phyloP scores from a whole-genome alignment of 768 basidiomycete species.

The Amanita muscaria region DNA sequence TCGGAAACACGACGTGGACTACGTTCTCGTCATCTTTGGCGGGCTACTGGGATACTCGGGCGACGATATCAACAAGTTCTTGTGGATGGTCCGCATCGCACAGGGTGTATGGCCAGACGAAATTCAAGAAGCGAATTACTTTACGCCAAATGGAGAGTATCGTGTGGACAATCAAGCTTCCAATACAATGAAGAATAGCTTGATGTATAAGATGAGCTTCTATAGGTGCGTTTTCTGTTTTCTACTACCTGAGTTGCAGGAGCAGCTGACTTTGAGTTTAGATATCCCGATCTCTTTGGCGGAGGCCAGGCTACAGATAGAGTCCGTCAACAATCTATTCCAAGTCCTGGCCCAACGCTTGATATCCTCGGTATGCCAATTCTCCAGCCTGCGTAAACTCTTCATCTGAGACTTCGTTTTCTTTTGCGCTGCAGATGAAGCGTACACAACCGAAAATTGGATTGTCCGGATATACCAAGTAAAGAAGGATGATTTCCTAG shows the following conservation, averaged over 20 bases:
- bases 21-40: constrained; percentile 95
- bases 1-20: constrained; percentile 94
- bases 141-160: constrained; percentile 90
- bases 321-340: constrained; percentile 82
- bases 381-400: neutral
- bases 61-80: constrained; percentile 99
- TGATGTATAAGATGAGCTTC: constrained; percentile 99
- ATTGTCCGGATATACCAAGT: constrained; percentile 96
- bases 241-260: neutral
- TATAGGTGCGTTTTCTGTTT: constrained; percentile 50
- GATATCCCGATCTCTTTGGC: constrained; percentile 85
- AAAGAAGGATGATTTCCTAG: constrained; percentile 87
- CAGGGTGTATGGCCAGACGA: constrained; percentile 99
- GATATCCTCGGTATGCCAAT: constrained; percentile 72
- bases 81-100: constrained; percentile 96
- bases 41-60: constrained; percentile 95
- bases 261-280: constrained; percentile 22
- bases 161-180: constrained; percentile 82
- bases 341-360: constrained; percentile 66
- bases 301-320: constrained; percentile 65
- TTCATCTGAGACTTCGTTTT: neutral
- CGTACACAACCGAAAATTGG: constrained; percentile 99
- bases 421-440: constrained; percentile 63
- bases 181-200: constrained; percentile 82
- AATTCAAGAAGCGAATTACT: constrained; percentile 91